phyloP scores from a whole-genome alignment of 371 early-diverging fungal genomes.

The Mucor sp. region DNA sequence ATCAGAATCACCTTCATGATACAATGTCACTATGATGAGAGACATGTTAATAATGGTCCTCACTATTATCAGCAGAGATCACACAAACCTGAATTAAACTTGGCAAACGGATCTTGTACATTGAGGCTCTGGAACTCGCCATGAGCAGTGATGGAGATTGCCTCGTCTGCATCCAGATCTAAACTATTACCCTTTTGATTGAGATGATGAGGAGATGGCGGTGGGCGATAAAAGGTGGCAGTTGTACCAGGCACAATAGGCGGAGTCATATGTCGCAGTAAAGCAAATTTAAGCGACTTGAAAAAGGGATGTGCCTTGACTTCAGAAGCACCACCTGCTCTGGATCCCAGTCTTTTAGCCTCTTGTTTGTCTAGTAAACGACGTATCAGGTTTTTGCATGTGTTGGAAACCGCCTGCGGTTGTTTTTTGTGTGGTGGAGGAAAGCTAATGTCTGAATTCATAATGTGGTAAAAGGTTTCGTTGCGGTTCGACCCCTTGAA shows the following conservation, averaged over 20 bases:
- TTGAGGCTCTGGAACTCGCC: background rate
- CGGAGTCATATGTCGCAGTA: slow-evolving; percentile 78
- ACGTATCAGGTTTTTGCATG: slow-evolving; percentile 73
- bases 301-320: slow-evolving; percentile 95
- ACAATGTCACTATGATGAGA: slow-evolving; percentile 49
- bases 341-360: slow-evolving; percentile 75
- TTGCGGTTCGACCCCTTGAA: slow-evolving; percentile 88
- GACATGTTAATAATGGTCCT: background rate
- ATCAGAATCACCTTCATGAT: slow-evolving; percentile 63
- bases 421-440: slow-evolving; percentile 37
- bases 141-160: background rate
- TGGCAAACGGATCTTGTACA: slow-evolving; percentile 54
- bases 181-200: slow-evolving; percentile 54
- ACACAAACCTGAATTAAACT: slow-evolving; percentile 58
- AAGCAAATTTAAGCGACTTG: slow-evolving; percentile 86
- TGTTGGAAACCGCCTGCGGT: slow-evolving; percentile 40
- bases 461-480: slow-evolving; percentile 81
- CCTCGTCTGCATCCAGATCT: slow-evolving; percentile 54
- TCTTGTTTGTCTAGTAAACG: slow-evolving; percentile 84
- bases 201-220: slow-evolving; percentile 39
- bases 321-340: slow-evolving; percentile 91
- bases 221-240: slow-evolving; percentile 8
- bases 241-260: slow-evolving; percentile 79
- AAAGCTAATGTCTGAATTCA: slow-evolving; percentile 74
- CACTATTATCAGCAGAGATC: too few relatives aligned